Evolutionary conservation across 1,284 basidiomycete genomes (phyloP).

Genomic region (Chalciporus sp.): DNA sequence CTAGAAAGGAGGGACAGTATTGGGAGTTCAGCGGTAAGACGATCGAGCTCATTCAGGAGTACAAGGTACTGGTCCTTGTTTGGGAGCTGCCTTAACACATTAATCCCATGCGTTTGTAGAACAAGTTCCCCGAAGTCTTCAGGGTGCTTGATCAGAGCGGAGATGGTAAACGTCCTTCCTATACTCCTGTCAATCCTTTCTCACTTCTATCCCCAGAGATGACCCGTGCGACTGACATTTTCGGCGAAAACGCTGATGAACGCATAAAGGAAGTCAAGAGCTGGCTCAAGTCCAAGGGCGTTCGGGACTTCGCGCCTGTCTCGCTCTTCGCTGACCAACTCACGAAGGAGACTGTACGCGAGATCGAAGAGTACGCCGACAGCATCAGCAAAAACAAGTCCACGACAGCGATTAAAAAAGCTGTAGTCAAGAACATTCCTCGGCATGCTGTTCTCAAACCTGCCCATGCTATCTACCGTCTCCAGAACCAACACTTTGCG

Average conservation of each 20-base stretch:
- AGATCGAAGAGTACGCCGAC: constrained; percentile 80
- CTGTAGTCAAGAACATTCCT: constrained; percentile 89
- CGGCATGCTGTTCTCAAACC: constrained; percentile 96
- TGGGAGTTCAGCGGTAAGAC: constrained; percentile 97
- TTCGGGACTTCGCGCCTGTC: constrained; percentile 91
- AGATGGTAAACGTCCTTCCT: constrained; percentile 53
- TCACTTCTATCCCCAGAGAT: constrained; percentile 55
- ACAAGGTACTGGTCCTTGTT: constrained; percentile 57
- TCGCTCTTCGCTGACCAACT: constrained; percentile 92
- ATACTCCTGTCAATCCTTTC: background rate
- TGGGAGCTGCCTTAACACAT: background rate
- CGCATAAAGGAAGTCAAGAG: constrained; percentile 77
- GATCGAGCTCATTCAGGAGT: constrained; percentile 79
- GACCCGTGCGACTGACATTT: constrained; percentile 73
- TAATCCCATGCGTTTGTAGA: constrained; percentile 38
- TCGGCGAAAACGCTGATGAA: constrained; percentile 68
- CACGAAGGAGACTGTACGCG: constrained; percentile 80
- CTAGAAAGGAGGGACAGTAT: constrained; percentile 77
- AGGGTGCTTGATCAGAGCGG: constrained; percentile 63
- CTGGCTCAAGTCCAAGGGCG: constrained; percentile 88
- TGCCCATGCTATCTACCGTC: constrained; percentile 84
- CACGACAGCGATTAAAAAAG: constrained; percentile 76
- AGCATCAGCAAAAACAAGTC: constrained; percentile 63
- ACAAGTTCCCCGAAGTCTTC: constrained; percentile 84
- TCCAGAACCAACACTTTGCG: constrained; percentile 89